Evolutionary conservation across 2,329 filamentous ascomycete genomes (phyloP).

Genomic region (Pseudopithomyces chartarum): DNA sequence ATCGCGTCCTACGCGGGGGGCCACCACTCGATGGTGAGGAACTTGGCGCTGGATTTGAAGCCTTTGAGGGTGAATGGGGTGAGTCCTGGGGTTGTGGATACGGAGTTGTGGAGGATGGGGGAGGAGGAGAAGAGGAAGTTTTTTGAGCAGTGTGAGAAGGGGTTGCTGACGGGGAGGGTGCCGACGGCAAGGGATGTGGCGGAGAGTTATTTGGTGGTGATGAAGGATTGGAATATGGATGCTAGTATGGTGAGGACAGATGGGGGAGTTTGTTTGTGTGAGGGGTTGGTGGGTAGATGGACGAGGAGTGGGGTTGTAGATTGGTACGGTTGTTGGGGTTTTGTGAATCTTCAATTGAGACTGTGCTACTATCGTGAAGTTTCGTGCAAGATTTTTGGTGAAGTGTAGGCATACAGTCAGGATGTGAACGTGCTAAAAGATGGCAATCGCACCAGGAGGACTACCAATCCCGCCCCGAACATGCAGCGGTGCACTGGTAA

Average conservation of each 20-base stretch:
- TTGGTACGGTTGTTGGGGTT: too few species aligned
- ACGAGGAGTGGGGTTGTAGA: not conserved
- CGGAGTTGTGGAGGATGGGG: conserved; percentile 48
- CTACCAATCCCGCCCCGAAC: conserved; percentile 53
- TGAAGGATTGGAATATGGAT: conserved; percentile 54
- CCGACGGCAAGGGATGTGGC: conserved; percentile 39
- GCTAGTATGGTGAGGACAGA: conserved; percentile 52
- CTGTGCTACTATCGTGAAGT: too few species aligned
- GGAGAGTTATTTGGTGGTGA: conserved; percentile 54
- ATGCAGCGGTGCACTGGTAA: conserved; percentile 65
- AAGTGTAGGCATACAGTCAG: not conserved
- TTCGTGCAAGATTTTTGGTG: too few species aligned
- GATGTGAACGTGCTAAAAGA: conserved; percentile 24
- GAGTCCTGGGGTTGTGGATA: conserved; percentile 58
- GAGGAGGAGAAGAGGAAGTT: conserved; percentile 30
- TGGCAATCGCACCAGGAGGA: conserved; percentile 42
- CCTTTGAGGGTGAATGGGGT: conserved; percentile 69
- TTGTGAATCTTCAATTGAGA: too few species aligned
- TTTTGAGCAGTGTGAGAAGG: conserved; percentile 23
- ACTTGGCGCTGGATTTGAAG: conserved; percentile 65
- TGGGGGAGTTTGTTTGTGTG: conserved; percentile 35
- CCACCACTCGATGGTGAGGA: conserved; percentile 58
- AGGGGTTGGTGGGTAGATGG: conserved; percentile 1
- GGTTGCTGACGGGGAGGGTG: conserved; percentile 32
- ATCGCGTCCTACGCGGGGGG: conserved; percentile 57